Conservation (phyloP, 306 rosid genomes). For the Luffa aegyptiaca region DNA sequence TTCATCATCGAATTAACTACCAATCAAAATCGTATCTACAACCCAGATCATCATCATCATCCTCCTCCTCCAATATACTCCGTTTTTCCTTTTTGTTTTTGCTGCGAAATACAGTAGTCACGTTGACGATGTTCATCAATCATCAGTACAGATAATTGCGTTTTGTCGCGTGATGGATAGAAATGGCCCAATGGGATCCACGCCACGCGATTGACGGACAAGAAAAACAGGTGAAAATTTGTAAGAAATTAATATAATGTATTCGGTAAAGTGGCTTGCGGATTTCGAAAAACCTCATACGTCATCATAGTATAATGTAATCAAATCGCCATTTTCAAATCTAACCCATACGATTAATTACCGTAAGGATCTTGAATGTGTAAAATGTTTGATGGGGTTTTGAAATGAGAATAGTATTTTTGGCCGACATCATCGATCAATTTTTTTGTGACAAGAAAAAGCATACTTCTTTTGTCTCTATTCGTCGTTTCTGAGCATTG, state of each 20-base stretch:
- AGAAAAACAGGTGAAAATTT: neutral
- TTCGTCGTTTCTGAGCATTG: neutral
- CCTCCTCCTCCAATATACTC: slow-evolving; percentile 1
- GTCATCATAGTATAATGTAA: neutral
- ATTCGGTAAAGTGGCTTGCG: neutral
- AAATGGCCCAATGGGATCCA: neutral
- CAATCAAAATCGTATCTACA: slow-evolving; percentile 11
- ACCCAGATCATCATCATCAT: slow-evolving; percentile 27
- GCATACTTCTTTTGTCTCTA: neutral
- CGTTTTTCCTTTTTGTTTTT: neutral
- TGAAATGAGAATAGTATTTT: neutral
- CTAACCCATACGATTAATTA: neutral
- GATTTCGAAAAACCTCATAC: neutral
- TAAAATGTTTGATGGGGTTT: neutral
- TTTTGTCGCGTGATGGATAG: neutral
- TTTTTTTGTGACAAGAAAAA: neutral
- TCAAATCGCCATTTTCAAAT: neutral
- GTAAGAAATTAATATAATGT: neutral
- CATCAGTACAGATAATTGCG: slow-evolving; percentile 7
- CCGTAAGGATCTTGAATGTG: neutral
- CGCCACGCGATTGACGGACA: slow-evolving; percentile 5
- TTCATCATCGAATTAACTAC: slow-evolving; percentile 35
- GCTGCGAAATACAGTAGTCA: slow-evolving; percentile 3
- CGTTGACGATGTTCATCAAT: slow-evolving; percentile 12
- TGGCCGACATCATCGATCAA: neutral